Evolutionary conservation across 441 rosid species (phyloP).

Genomic region (Macaranga tanarius): DNA sequence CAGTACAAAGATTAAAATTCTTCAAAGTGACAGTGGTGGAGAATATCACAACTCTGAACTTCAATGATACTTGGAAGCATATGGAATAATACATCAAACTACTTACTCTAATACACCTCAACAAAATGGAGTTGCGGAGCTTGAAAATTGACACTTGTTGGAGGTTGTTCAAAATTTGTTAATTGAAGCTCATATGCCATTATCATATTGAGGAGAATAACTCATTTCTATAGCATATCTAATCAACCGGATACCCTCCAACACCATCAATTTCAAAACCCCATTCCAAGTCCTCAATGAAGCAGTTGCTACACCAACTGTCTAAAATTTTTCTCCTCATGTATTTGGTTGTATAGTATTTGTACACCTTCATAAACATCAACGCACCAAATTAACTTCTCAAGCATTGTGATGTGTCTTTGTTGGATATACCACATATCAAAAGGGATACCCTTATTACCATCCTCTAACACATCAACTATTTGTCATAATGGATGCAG

Average conservation of each 20-base stretch:
- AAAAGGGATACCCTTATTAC: not conserved
- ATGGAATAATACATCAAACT: not conserved
- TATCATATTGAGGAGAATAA: not conserved
- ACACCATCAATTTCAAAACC: not conserved
- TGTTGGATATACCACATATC: not conserved
- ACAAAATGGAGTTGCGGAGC: not conserved
- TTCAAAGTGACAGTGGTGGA: not conserved
- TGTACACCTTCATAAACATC: not conserved
- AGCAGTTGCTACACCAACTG: rapidly evolving
- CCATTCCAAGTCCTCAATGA: not conserved
- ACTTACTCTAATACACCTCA: not conserved
- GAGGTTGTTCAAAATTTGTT: not conserved
- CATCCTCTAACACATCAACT: not conserved
- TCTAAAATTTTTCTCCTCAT: not conserved
- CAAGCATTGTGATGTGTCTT: not conserved
- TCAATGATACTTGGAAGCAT: not conserved
- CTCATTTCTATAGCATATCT: not conserved
- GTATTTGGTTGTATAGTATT: constrained; percentile 1
- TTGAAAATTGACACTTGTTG: not conserved
- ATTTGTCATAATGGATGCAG: not conserved
- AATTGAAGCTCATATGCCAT: constrained; percentile 1
- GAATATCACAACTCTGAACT: not conserved
- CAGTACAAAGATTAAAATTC: not conserved
- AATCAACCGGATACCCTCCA: not conserved
- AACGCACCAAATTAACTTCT: not conserved